Evolutionary conservation across 805 yeast genomes (phyloP).

Genomic region (Myxozyma geophila): DNA sequence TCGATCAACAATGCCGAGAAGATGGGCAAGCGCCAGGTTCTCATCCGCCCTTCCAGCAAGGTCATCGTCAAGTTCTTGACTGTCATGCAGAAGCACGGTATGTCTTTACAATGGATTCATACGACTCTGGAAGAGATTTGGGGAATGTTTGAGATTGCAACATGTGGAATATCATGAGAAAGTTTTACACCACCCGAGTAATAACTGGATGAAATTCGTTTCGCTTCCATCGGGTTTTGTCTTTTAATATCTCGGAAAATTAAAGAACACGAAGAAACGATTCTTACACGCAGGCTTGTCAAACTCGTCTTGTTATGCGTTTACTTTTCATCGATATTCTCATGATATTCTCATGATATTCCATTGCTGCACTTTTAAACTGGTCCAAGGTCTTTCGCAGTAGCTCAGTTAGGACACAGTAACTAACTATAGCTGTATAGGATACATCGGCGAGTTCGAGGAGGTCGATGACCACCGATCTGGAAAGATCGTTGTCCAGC

Average conservation of each 20-base stretch:
- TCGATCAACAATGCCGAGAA: slow-evolving; percentile 99
- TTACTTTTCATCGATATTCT: slow-evolving; percentile 45
- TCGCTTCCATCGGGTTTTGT: slow-evolving; percentile 82
- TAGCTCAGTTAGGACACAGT: neutral
- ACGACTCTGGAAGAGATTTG: neutral
- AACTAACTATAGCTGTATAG: slow-evolving; percentile 37
- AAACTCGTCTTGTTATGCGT: slow-evolving; percentile 38
- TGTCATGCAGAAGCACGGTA: slow-evolving; percentile 97
- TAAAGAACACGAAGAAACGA: slow-evolving; percentile 42
- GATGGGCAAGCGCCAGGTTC: slow-evolving; percentile 98
- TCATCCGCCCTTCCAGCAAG: slow-evolving; percentile 98
- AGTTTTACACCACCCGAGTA: slow-evolving; percentile 65
- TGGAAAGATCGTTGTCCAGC: slow-evolving; percentile 94
- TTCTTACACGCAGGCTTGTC: slow-evolving; percentile 47
- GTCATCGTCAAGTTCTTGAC: slow-evolving; percentile 95
- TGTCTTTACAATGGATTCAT: slow-evolving; percentile 41
- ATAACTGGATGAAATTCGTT: slow-evolving; percentile 98
- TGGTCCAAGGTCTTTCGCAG: no score
- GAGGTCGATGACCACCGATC: slow-evolving; percentile 99
- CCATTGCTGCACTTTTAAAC: neutral
- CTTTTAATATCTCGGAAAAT: slow-evolving; percentile 97
- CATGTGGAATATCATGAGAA: neutral
- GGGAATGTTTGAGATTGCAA: neutral
- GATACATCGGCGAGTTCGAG: slow-evolving; percentile 97
- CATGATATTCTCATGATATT: neutral